Evolutionary conservation across 2,329 filamentous ascomycete genomes (phyloP), one percentile per base, ranked within the genome.

Genomic region (Sporothrix inflata): DNA sequence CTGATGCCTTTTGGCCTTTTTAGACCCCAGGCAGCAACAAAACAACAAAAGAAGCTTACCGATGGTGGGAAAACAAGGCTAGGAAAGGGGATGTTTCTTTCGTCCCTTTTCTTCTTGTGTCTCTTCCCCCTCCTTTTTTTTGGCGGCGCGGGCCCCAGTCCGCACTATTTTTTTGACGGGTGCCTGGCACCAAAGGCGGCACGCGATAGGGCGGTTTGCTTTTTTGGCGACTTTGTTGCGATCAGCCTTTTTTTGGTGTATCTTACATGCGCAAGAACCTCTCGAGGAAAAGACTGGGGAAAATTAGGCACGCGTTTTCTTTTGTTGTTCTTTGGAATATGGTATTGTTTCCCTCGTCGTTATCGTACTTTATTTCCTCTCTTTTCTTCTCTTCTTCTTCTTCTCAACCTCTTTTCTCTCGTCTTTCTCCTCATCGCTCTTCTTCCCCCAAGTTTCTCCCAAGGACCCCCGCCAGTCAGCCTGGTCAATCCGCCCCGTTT

Each of bases 401-500:
- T 19, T n/a, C 19, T 71, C 51, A n/a, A n/a, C 19, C 12, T 42
- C 16, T 9, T 69, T 53, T 19, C 47, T 55, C 30, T 47, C 19
- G 42, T 34, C n/a, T 61, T 73, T 57, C 16, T 40, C 66, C 42
- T 42, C 27, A n/a, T 30, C 27, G 27, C 30, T 30, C 38, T 30
- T 47, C 49, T 21, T 51, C 40, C 27, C 47, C 66, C 66, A 42
- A 42, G 24, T 51, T 45, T 16, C 38, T 60, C 12, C 49, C n/a
- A 61, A 27, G 14, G 14, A 30, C n/a, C 30, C 71, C 45, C 61
- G 30, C 57, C n/a, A 72, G 65, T 69, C 65, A 72, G 70, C 63
- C 63, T 72, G 63, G 70, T 61, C 63, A 68, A 34, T 53, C 42
- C 16, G 51, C 70, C 51, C 66, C 57, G 21, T 45, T 66, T 30